Conservation (phyloP, 768 basidiomycete genomes). For the Zangia roseola region DNA sequence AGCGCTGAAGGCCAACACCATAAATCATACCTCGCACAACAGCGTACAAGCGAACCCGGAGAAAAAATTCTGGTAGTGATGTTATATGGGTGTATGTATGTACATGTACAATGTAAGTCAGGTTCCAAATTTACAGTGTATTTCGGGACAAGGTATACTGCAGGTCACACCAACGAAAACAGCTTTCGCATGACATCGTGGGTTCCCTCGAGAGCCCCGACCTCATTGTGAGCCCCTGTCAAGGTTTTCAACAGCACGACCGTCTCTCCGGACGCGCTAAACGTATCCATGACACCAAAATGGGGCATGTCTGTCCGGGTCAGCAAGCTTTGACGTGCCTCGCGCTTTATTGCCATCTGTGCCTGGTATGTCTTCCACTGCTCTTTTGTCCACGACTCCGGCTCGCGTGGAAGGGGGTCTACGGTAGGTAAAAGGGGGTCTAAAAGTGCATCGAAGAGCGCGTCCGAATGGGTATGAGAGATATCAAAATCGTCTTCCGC, state of each 20-base stretch:
- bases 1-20: too few relatives aligned
- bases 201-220: conserved; percentile 64
- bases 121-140: too few relatives aligned
- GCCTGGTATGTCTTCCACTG: conserved; percentile 45
- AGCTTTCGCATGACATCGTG: conserved; percentile 53
- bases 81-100: not conserved
- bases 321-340: conserved; percentile 45
- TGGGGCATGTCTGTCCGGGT: conserved; percentile 42
- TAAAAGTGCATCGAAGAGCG: conserved; percentile 66
- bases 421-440: conserved; percentile 58
- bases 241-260: conserved; percentile 57
- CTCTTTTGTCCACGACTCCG: conserved; percentile 31
- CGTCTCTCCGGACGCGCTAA: conserved; percentile 43
- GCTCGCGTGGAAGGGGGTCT: conserved; percentile 35
- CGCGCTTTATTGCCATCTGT: conserved; percentile 40
- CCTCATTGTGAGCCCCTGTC: conserved; percentile 56
- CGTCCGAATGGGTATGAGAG: conserved; percentile 62
- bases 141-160: not conserved
- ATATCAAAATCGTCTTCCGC: conserved; percentile 76
- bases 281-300: conserved; percentile 55
- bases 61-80: not conserved
- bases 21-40: too few relatives aligned
- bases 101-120: too few relatives aligned
- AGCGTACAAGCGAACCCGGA: too few relatives aligned
- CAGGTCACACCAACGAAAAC: conserved; percentile 21